phyloP scores from a whole-genome alignment of 768 basidiomycete genomes.

The Mycena galericulata region DNA sequence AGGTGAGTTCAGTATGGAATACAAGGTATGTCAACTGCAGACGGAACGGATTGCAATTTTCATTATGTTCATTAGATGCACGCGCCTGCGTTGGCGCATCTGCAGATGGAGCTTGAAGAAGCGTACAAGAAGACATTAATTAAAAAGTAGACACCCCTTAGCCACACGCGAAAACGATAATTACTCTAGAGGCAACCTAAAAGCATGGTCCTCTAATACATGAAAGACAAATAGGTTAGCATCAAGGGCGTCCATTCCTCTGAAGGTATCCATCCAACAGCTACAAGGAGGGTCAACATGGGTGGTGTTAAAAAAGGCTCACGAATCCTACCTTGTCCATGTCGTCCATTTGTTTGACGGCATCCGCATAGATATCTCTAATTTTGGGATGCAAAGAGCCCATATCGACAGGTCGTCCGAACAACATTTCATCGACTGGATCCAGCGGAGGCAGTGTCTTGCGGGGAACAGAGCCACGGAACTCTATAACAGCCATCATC shows the following conservation, averaged over 20 bases:
- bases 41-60: neutral
- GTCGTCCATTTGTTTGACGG: conserved; percentile 81
- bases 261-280: conserved; percentile 27
- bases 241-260: conserved; percentile 19
- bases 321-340: conserved; percentile 73
- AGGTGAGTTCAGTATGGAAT: conserved; percentile 86
- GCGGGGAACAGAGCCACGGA: conserved; percentile 59
- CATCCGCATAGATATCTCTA: conserved; percentile 75
- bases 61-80: conserved; percentile 66
- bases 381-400: conserved; percentile 77
- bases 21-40: conserved; percentile 65
- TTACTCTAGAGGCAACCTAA: conserved; percentile 15
- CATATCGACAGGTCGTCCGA: conserved; percentile 73
- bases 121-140: conserved; percentile 83
- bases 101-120: conserved; percentile 91
- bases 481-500: conserved; percentile 92
- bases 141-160: conserved; percentile 68
- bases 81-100: conserved; percentile 83
- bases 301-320: too few species aligned
- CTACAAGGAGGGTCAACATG: neutral
- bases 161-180: neutral
- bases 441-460: conserved; percentile 55
- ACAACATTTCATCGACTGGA: conserved; percentile 79
- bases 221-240: conserved; percentile 11
- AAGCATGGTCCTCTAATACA: conserved; percentile 10